Evolutionary conservation across 257 asterid genomes (phyloP).

Genomic region (Scutellaria galericulata): DNA sequence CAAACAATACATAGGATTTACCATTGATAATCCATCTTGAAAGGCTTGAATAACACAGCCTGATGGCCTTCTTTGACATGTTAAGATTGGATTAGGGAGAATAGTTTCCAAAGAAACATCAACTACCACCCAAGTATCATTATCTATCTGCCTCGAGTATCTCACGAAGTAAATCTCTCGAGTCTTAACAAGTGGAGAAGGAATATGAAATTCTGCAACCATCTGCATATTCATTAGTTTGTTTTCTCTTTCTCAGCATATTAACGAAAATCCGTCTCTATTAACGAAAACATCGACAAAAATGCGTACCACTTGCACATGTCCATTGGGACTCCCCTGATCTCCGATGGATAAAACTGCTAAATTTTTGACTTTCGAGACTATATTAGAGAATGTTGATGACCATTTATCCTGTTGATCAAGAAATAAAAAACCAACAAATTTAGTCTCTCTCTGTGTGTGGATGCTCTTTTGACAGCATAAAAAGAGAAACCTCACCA

Average conservation of each 20-base stretch:
- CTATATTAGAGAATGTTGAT: conserved; percentile 50
- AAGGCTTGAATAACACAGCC: conserved; percentile 62
- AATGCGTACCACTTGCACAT: conserved; percentile 54
- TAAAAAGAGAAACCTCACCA: conserved; percentile 40
- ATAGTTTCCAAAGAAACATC: conserved; percentile 62
- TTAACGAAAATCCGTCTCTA: not conserved
- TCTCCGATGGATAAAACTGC: conserved; percentile 41
- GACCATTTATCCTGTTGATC: conserved; percentile 61
- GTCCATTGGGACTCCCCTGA: conserved; percentile 44
- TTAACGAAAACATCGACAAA: too few relatives aligned
- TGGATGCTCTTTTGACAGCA: not conserved
- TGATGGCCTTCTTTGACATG: conserved; percentile 57
- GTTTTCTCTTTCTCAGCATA: not conserved
- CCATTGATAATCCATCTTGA: conserved; percentile 50
- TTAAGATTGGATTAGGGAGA: conserved; percentile 42
- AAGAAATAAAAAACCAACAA: not conserved
- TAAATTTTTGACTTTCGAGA: conserved; percentile 50
- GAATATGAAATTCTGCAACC: conserved; percentile 52
- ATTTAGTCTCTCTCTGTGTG: not conserved
- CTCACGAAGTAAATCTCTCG: conserved; percentile 55
- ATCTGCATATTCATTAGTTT: conserved; percentile 40
- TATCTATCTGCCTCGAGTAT: conserved; percentile 45
- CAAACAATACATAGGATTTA: not conserved
- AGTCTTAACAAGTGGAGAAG: conserved; percentile 55
- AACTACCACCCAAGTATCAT: conserved; percentile 53